phyloP scores from a whole-genome alignment of 2,329 filamentous ascomycete genomes.

The Trichoderma pleuroti region DNA sequence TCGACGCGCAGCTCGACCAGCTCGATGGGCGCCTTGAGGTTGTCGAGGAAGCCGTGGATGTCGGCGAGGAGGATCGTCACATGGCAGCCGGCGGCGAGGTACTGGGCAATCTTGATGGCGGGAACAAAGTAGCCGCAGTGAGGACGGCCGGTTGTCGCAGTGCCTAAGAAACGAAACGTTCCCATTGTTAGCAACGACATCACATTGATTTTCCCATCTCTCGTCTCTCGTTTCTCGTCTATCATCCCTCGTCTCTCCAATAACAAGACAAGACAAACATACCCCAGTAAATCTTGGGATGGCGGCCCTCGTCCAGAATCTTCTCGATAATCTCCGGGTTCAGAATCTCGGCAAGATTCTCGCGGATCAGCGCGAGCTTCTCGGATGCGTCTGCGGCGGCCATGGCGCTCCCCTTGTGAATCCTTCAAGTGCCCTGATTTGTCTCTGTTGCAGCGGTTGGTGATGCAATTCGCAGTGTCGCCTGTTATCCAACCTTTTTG shows the following conservation, averaged over 20 bases:
- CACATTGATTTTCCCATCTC: neutral
- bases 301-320: conserved; percentile 65
- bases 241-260: too few species aligned
- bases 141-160: conserved; percentile 79
- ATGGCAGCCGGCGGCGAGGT: conserved; percentile 79
- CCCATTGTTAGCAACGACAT: neutral
- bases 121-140: conserved; percentile 89
- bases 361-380: conserved; percentile 71
- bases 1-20: conserved; percentile 76
- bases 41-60: conserved; percentile 75
- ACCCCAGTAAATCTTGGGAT: conserved; percentile 83
- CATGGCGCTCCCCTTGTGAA: neutral
- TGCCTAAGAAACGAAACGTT: conserved; percentile 46
- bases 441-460: neutral
- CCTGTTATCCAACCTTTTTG: neutral
- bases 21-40: conserved; percentile 82
- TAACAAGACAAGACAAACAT: conserved; percentile 3
- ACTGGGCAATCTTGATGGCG: conserved; percentile 83
- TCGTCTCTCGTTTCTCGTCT: neutral
- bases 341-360: conserved; percentile 77
- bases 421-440: neutral
- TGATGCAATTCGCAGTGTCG: neutral
- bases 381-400: conserved; percentile 44
- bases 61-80: conserved; percentile 75
- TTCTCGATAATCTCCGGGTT: conserved; percentile 80